Evolutionary conservation across 495 filamentous ascomycete species (phyloP).

Genomic region (Penicillium verhagenii): DNA sequence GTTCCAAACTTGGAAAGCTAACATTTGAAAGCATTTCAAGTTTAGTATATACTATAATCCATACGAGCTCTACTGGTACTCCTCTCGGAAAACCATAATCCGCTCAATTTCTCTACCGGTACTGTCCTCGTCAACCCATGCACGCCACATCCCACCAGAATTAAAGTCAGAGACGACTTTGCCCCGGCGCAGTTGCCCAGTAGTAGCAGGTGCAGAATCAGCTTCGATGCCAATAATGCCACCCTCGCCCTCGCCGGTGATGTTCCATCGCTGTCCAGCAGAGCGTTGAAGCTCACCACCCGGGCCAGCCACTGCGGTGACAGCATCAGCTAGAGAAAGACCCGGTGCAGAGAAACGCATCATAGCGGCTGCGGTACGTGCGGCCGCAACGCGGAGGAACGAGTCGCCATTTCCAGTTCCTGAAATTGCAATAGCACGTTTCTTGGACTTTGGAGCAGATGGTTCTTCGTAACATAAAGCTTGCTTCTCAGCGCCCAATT

Average conservation of each 20-base stretch:
- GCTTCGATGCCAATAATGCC: conserved; percentile 87
- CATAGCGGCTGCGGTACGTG: conserved; percentile 69
- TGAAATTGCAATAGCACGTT: conserved; percentile 66
- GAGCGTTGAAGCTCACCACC: conserved; percentile 73
- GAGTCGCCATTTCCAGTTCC: conserved; percentile 92
- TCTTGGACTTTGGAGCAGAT: conserved; percentile 1
- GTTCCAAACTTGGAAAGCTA: too few relatives aligned
- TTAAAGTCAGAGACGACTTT: conserved; percentile 75
- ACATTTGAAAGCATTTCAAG: too few relatives aligned
- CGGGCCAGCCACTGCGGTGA: conserved; percentile 64
- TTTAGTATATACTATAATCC: too few relatives aligned
- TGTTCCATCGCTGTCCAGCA: conserved; percentile 73
- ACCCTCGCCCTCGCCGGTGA: conserved; percentile 76
- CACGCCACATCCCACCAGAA: conserved; percentile 87
- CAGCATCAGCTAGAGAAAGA: conserved; percentile 43
- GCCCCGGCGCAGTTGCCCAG: conserved; percentile 37
- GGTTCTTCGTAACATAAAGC: neutral
- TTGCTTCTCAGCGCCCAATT: neutral
- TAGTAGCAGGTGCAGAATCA: conserved; percentile 29
- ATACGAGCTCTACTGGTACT: conserved; percentile 28
- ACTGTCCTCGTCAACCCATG: conserved; percentile 71
- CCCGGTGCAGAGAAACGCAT: conserved; percentile 57
- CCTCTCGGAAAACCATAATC: conserved; percentile 62
- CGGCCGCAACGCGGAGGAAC: conserved; percentile 73
- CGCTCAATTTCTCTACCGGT: conserved; percentile 52